Base-by-base conservation (phyloP, 1,284 basidiomycete species). In the Boletellus sp. region DNA sequence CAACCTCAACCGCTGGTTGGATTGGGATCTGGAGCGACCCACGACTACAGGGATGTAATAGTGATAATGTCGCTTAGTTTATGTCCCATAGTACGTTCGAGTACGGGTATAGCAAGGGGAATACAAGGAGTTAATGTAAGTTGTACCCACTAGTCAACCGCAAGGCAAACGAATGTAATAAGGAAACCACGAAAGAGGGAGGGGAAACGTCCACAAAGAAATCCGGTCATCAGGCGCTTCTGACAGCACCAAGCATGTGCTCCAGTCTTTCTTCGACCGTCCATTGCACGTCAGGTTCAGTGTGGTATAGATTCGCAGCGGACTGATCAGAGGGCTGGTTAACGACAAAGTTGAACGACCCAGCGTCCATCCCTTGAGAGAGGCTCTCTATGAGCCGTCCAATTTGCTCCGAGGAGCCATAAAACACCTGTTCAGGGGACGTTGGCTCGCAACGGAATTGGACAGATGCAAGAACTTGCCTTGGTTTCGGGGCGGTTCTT, bases 341-440 rank as follows among this genome's bases (percentile, higher is more conserved):
- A 40, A 74, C 70, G 25, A 69, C 58, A 59, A 89, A 80, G 59
- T 89, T 90, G 71, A 90, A 89, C 22, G 87, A 84, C 36, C 87
- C 88, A 39, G 86, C 75, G 54, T 91, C 87, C 71, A 80, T 79
- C 30, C 80, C 84, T 63, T 80, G 80, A 41, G 87, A 88, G 57
- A 91, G 76, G 57, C 72, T 80, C 59, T 91, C 87, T 49, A 91
- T 87, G 47, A 91, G 73, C 52, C 81, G 84, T 36, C 84, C 86
- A 61, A 91, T 89, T 52, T 89, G 82, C 29, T 80, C 76, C 23
- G 84, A 74, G 17, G 84, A 80, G 55, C 83, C 87, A 69, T 86
- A 87, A 70, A 84, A 89, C 59, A 91, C 81, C 87, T 91, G 34
- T 33, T 47, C 40, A 23, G 47, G 17, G 42, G 30, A 43, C 32